Conservation (phyloP, 495 filamentous ascomycete genomes). For the Patellaria atrata region DNA sequence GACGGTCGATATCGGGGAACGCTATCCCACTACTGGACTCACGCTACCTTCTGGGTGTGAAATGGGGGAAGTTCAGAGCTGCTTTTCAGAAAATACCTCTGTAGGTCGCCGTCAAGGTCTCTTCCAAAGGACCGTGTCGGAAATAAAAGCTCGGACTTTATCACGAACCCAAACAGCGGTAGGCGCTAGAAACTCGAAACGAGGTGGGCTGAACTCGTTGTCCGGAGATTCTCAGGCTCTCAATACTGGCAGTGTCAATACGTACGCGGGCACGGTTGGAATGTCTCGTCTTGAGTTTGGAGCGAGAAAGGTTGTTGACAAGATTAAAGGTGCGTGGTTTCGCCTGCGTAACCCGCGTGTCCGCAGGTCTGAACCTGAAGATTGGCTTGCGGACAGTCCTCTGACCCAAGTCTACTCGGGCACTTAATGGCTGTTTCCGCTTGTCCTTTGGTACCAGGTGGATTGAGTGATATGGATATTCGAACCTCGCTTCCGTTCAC, state of each 20-base stretch:
- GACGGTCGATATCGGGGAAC: slow-evolving; percentile 24
- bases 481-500: too few species aligned
- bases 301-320: slow-evolving; percentile 21
- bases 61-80: slow-evolving; percentile 26
- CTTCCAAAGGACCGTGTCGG: slow-evolving; percentile 24
- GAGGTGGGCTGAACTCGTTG: background rate
- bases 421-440: too few species aligned
- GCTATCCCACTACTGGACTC: slow-evolving; percentile 25
- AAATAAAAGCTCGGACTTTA: slow-evolving; percentile 12
- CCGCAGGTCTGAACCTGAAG: slow-evolving; percentile 1
- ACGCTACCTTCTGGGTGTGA: slow-evolving; percentile 19
- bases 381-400: slow-evolving; percentile 1
- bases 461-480: too few species aligned
- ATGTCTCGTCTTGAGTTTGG: slow-evolving; percentile 23
- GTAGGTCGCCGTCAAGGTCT: slow-evolving; percentile 9
- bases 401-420: slow-evolving; percentile 2
- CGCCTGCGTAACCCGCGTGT: slow-evolving; percentile 14
- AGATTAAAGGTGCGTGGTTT: slow-evolving; percentile 17
- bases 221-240: background rate
- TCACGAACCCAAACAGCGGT: slow-evolving; percentile 4
- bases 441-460: too few species aligned
- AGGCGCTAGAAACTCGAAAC: slow-evolving; percentile 7
- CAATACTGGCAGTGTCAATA: slow-evolving; percentile 6
- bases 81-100: slow-evolving; percentile 32
- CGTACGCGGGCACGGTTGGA: slow-evolving; percentile 16